These are phyloP conservation scores for Sabuloglossum arenarium DNA, from an alignment of 495 filamentous ascomycete genomes.

Conservation along the genomic window DNA sequence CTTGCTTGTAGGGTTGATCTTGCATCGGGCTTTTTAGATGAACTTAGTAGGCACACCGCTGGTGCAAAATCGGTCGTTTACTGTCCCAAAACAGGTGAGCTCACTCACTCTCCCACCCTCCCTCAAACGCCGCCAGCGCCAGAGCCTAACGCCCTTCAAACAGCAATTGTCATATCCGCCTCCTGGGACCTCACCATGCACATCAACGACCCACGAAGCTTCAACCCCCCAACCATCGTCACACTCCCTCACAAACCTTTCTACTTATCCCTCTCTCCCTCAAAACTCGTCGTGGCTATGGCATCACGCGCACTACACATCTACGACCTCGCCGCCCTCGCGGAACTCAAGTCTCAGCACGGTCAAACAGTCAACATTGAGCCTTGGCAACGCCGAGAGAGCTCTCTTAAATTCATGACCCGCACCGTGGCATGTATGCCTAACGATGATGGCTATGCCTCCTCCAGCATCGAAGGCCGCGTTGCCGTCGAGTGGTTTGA, in stretches of 20 bases:
- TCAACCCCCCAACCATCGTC: conserved; percentile 30
- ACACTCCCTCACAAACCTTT: conserved; percentile 67
- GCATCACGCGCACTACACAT: conserved; percentile 77
- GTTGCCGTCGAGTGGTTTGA: conserved; percentile 98
- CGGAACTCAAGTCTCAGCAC: conserved; percentile 26
- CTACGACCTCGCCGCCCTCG: conserved; percentile 62
- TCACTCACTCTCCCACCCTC: conserved; percentile 12
- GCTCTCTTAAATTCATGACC: conserved; percentile 86
- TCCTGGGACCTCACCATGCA: conserved; percentile 89
- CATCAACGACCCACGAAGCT: conserved; percentile 32
- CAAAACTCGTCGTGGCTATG: conserved; percentile 88
- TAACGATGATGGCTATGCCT: conserved; percentile 78
- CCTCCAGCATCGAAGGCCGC: conserved; percentile 72
- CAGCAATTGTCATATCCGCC: conserved; percentile 42
- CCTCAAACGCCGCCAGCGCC: not conserved
- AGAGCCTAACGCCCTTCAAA: not conserved
- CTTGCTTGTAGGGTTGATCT: conserved; percentile 41
- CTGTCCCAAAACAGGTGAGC: conserved; percentile 45
- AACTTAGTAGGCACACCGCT: conserved; percentile 55
- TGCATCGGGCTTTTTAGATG: conserved; percentile 43
- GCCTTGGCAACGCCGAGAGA: conserved; percentile 82
- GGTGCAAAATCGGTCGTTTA: conserved; percentile 72
- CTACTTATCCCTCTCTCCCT: conserved; percentile 57
- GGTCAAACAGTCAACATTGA: conserved; percentile 32
- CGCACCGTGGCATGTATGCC: conserved; percentile 88